phyloP scores from a whole-genome alignment of 2,329 filamentous ascomycete species.

The Colletotrichum tamarilloi region DNA sequence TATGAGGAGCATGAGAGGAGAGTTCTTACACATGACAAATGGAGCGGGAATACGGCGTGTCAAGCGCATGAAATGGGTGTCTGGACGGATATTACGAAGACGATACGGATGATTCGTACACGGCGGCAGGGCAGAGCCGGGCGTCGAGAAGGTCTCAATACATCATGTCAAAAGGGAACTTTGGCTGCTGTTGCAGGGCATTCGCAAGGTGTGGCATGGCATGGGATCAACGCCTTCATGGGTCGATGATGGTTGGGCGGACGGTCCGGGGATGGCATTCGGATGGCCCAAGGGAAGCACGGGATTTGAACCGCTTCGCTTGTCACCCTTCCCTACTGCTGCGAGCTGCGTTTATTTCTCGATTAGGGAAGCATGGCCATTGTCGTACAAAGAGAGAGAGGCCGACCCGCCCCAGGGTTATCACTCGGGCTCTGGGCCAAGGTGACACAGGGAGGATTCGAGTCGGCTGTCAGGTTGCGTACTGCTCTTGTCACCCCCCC shows the following conservation, averaged over 20 bases:
- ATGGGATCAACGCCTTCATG: neutral
- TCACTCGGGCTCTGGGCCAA: neutral
- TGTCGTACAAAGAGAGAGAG: constrained; percentile 1
- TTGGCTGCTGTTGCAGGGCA: neutral
- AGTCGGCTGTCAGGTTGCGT: constrained; percentile 1
- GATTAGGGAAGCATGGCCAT: constrained; percentile 3
- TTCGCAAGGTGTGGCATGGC: neutral
- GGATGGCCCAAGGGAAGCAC: neutral
- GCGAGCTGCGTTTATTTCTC: constrained; percentile 17
- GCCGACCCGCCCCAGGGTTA: neutral
- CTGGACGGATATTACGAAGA: neutral
- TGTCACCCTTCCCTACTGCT: neutral
- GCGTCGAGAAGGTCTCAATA: neutral
- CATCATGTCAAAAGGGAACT: neutral
- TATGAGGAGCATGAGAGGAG: neutral
- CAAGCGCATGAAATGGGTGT: neutral
- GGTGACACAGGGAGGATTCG: constrained; percentile 3
- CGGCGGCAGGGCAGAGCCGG: neutral
- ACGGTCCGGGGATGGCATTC: neutral
- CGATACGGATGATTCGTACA: neutral
- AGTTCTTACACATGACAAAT: neutral
- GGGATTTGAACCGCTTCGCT: constrained; percentile 4
- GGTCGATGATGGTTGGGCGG: too few relatives aligned
- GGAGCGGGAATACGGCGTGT: neutral
- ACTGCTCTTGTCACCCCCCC: too few relatives aligned